Evolutionary conservation across 2,329 filamentous ascomycete species (phyloP), one percentile per base, ranked within the genome.

Genomic region (Balansia obtecta): DNA sequence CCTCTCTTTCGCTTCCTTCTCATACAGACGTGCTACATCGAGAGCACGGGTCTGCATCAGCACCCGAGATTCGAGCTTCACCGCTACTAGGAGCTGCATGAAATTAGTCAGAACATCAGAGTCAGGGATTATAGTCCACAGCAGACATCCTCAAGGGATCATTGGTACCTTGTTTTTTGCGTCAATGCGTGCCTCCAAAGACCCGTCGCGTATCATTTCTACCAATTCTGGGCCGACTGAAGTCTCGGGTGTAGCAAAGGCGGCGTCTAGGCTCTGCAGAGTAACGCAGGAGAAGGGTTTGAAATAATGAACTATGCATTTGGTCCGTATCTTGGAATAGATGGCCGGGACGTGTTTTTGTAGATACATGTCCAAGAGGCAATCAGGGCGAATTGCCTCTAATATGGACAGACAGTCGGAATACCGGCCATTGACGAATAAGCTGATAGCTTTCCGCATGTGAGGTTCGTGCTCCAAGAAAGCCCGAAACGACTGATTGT

Each of bases 401-500:
- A 98, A 76, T 37, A 91, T 88, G 45, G 82, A 77, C 43, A 98
- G 73, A 65, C 91, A 97, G 42, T 79, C 79, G 10, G 86, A 85
- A 67, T 96, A 98, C 59, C 94, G 87, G 53, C 88, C 88, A 57
- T 86, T 88, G 58, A 91, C 88, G 69, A 96, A 98, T 63, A 88
- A 83, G 8, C 80, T 80, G 58, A 98, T 86, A 12, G 93, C 91
- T 52, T 90, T 90, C 55, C 93, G 86, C 54, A 98, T 86, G 61
- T 97, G 91, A 3, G 91, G 89, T 67, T 97, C 93, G 1, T 94
- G 76, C 65, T 97, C 93, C 13, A 98, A 77, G 63, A 93, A 95
- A 44, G 79, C 81, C 48, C 93, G 85, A 71, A 98, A 98, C 11
- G 76, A 73, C 34, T 72, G 71, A 61, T 88, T 95, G 38, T 93